A percentile compares a stretch with the other conserved stretches of the same genome.
These are phyloP conservation scores for Tolypocladium guangdongense DNA, from an alignment of 2,329 filamentous ascomycete species.

Conservation along the genomic window DNA sequence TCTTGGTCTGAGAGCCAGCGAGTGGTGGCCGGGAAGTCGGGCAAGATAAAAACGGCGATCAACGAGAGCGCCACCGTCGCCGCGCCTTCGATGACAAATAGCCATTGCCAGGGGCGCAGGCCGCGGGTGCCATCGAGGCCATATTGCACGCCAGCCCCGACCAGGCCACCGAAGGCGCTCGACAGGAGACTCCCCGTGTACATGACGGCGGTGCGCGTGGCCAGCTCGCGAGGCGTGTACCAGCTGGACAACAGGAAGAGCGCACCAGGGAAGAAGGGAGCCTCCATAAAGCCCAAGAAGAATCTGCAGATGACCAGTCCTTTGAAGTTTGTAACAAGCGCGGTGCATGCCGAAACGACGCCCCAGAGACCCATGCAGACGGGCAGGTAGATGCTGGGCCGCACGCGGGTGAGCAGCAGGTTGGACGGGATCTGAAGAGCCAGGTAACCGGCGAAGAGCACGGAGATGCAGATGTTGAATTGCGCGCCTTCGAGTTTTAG, in stretches of 20 bases:
- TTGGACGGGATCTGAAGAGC: slow-evolving; percentile 25
- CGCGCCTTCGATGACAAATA: slow-evolving; percentile 20
- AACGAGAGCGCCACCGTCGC: slow-evolving; percentile 17
- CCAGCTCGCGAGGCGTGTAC: slow-evolving; percentile 40
- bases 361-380: slow-evolving; percentile 26
- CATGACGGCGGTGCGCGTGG: slow-evolving; percentile 31
- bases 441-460: slow-evolving; percentile 25
- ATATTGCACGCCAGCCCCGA: slow-evolving; percentile 30
- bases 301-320: slow-evolving; percentile 32
- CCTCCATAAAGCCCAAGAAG: slow-evolving; percentile 28
- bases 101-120: slow-evolving; percentile 20
- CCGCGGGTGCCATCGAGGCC: slow-evolving; percentile 15
- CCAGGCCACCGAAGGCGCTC: slow-evolving; percentile 29
- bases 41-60: slow-evolving; percentile 10
- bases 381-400: slow-evolving; percentile 32
- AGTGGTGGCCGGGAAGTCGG: slow-evolving; percentile 28
- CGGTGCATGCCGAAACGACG: slow-evolving; percentile 28
- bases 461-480: slow-evolving; percentile 15
- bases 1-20: slow-evolving; percentile 19
- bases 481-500: background rate
- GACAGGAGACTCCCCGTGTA: slow-evolving; percentile 29
- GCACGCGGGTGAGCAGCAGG: slow-evolving; percentile 26
- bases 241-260: slow-evolving; percentile 37
- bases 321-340: slow-evolving; percentile 27
- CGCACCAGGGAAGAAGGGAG: slow-evolving; percentile 24